These are phyloP conservation scores for Akanthomyces dipterigenus DNA, from an alignment of 2,329 filamentous ascomycete species.

Conservation along the genomic window DNA sequence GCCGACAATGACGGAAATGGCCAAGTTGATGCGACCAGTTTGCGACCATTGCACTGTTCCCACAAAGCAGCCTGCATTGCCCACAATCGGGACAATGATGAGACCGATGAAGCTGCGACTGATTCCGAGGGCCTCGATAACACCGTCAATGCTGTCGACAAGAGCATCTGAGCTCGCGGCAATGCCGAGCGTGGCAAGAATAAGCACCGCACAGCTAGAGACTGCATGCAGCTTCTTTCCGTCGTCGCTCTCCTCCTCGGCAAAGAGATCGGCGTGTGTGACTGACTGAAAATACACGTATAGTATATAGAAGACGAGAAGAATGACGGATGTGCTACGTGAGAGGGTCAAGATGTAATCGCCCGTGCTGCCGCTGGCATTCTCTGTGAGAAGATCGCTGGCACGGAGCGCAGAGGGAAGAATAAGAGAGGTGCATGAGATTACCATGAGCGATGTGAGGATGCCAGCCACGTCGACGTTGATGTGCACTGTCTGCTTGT, in stretches of 20 bases:
- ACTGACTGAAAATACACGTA: slow-evolving; percentile 12
- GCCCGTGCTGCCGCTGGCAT: not conserved
- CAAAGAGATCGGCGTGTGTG: slow-evolving; percentile 10
- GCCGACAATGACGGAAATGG: slow-evolving; percentile 16
- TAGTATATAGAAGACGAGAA: slow-evolving; percentile 7
- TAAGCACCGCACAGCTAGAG: slow-evolving; percentile 14
- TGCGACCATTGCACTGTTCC: slow-evolving; percentile 16
- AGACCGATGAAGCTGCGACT: slow-evolving; percentile 16
- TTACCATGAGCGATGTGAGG: slow-evolving; percentile 10
- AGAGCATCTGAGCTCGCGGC: slow-evolving; percentile 21
- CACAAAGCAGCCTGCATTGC: slow-evolving; percentile 15
- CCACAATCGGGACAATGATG: slow-evolving; percentile 16
- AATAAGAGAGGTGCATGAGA: slow-evolving; percentile 10
- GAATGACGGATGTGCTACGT: slow-evolving; percentile 9
- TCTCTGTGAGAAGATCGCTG: not conserved
- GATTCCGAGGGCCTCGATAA: slow-evolving; percentile 14
- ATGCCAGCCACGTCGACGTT: slow-evolving; percentile 11
- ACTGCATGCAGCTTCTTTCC: slow-evolving; percentile 13
- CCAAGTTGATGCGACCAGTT: slow-evolving; percentile 15
- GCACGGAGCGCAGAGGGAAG: slow-evolving; percentile 7
- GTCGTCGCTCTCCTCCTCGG: slow-evolving; percentile 10
- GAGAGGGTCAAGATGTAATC: slow-evolving; percentile 11
- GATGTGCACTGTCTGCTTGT: slow-evolving; percentile 11
- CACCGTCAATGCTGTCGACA: slow-evolving; percentile 18
- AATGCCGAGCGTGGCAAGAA: slow-evolving; percentile 15